phyloP scores from a whole-genome alignment of 2,329 filamentous ascomycete genomes.

The Fusarium armeniacum region DNA sequence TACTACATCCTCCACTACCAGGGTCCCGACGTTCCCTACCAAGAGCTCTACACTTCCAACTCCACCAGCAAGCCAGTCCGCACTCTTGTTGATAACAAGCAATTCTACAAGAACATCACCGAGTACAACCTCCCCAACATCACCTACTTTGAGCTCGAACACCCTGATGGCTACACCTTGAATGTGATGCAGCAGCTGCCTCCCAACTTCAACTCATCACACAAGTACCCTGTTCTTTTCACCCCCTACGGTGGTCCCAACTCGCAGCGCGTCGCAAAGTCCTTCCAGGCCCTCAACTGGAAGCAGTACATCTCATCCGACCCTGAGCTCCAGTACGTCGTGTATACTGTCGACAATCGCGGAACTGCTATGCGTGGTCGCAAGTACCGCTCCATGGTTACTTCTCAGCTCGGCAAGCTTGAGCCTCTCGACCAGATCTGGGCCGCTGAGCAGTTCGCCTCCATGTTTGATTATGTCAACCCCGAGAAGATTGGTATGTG shows the following conservation, averaged over 20 bases:
- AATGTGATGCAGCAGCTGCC: slow-evolving; percentile 77
- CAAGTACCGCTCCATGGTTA: slow-evolving; percentile 70
- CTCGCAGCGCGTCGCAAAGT: slow-evolving; percentile 72
- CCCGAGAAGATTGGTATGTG: slow-evolving; percentile 73
- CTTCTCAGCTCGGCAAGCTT: slow-evolving; percentile 71
- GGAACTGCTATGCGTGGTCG: slow-evolving; percentile 76
- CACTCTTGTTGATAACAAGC: slow-evolving; percentile 72
- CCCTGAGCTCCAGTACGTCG: slow-evolving; percentile 75
- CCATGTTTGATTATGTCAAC: slow-evolving; percentile 68
- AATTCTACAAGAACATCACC: slow-evolving; percentile 66
- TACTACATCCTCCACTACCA: slow-evolving; percentile 76
- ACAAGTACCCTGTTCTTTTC: slow-evolving; percentile 76
- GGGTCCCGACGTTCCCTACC: slow-evolving; percentile 77
- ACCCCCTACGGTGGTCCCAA: slow-evolving; percentile 77
- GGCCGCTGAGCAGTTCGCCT: slow-evolving; percentile 70
- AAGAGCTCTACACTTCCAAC: slow-evolving; percentile 73
- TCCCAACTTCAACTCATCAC: slow-evolving; percentile 71
- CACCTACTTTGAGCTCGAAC: slow-evolving; percentile 72
- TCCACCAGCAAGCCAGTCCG: slow-evolving; percentile 66
- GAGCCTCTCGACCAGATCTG: slow-evolving; percentile 77
- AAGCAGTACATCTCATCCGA: slow-evolving; percentile 75
- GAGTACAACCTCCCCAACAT: slow-evolving; percentile 74
- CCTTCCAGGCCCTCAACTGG: slow-evolving; percentile 69
- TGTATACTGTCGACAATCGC: slow-evolving; percentile 77
- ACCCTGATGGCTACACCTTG: slow-evolving; percentile 71